Conservation (phyloP, 2,329 filamentous ascomycete species). For the Alternaria postmessia region DNA sequence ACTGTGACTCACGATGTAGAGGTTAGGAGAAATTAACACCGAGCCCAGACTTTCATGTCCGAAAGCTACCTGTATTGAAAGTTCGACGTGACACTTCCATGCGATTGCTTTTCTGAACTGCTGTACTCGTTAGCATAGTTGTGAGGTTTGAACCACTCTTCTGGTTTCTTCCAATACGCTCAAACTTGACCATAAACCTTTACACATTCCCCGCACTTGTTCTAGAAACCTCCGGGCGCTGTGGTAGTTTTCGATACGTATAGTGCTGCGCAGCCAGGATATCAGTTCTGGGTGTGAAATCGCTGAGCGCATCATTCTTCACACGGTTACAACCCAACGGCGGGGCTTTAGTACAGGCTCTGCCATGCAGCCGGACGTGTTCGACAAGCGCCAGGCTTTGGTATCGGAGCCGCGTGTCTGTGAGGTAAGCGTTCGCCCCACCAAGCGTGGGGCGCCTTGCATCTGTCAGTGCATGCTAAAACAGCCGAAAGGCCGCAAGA, state of each 20-base stretch:
- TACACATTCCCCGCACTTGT: background rate
- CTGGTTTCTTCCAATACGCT: no score
- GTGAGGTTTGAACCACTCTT: no score
- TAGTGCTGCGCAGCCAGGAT: background rate
- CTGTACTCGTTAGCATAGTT: no score
- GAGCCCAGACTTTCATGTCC: background rate
- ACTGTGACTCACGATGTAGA: constrained; percentile 19
- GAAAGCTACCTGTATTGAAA: no score
- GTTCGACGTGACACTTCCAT: no score
- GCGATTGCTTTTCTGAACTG: no score
- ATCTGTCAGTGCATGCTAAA: background rate
- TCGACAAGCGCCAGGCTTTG: background rate
- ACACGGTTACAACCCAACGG: background rate
- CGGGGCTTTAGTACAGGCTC: background rate
- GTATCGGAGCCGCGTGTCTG: background rate
- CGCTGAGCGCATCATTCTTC: no score
- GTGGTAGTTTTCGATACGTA: background rate
- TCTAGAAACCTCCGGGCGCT: background rate
- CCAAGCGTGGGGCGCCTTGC: background rate
- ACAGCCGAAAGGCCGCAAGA: background rate
- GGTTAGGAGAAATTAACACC: constrained; percentile 7
- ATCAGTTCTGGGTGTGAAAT: background rate
- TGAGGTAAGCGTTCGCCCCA: background rate
- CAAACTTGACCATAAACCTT: no score
- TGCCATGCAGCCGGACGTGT: background rate